These are phyloP conservation scores for Colletotrichum destructivum DNA, from an alignment of 2,329 filamentous ascomycete species.

Conservation along the genomic window DNA sequence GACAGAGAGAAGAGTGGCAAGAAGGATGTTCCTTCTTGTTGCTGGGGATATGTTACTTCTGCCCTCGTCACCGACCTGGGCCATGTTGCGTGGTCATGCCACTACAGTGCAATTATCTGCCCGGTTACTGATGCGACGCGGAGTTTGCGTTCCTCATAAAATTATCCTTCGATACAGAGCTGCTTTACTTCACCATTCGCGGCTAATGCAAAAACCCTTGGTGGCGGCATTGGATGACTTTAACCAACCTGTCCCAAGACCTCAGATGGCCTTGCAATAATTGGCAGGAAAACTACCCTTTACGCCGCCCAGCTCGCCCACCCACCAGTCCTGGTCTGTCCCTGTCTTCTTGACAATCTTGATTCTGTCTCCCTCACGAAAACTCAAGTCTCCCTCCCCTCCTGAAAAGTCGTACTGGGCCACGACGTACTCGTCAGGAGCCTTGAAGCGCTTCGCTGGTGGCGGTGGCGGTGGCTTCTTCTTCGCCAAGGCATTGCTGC, in stretches of 20 bases:
- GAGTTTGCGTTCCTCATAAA: neutral
- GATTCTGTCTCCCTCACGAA: constrained; percentile 84
- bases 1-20: too few species aligned
- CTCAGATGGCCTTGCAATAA: constrained; percentile 72
- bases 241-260: neutral
- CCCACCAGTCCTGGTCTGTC: constrained; percentile 90
- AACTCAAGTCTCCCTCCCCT: constrained; percentile 81
- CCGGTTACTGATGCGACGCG: neutral
- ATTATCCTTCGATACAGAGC: too few species aligned
- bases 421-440: constrained; percentile 71
- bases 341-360: constrained; percentile 83
- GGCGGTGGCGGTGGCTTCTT: constrained; percentile 86
- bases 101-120: neutral
- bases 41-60: too few species aligned
- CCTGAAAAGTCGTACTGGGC: constrained; percentile 84
- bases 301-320: constrained; percentile 79
- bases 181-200: neutral
- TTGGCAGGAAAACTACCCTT: constrained; percentile 87
- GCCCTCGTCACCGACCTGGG: too few species aligned
- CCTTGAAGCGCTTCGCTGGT: constrained; percentile 71
- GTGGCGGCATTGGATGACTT: neutral
- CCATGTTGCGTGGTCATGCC: neutral
- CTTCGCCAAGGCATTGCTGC: constrained; percentile 59
- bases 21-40: neutral
- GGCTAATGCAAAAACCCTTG: too few species aligned